A percentile compares a stretch with the other conserved stretches of the same genome.
phyloP scores from a whole-genome alignment of 192 early-diverging fungal genomes.

The Linnemannia schmuckeri region DNA sequence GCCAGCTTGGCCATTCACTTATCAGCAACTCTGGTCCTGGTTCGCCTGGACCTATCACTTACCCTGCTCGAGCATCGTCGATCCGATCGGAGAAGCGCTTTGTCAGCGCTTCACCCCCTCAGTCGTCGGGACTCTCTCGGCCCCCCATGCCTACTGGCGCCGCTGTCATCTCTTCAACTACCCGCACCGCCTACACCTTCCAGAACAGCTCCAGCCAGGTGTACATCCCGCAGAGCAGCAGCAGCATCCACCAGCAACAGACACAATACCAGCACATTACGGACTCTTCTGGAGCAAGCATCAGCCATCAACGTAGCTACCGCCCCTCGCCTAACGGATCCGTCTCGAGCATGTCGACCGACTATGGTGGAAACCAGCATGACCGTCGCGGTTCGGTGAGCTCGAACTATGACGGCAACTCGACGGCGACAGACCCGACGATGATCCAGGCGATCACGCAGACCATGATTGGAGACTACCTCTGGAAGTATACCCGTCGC shows the following conservation, averaged over 20 bases:
- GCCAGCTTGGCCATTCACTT: neutral
- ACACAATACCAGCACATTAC: conserved; percentile 41
- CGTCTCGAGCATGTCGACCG: conserved; percentile 48
- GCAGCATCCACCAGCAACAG: conserved; percentile 3
- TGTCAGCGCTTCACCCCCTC: conserved; percentile 26
- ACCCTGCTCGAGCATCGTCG: conserved; percentile 14
- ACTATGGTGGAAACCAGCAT: conserved; percentile 31
- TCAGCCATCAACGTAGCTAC: conserved; percentile 26
- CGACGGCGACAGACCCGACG: conserved; percentile 63
- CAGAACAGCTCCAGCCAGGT: conserved; percentile 41
- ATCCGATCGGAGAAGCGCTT: conserved; percentile 21
- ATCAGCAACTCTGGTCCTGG: neutral
- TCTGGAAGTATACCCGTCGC: conserved; percentile 81
- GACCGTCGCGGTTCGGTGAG: conserved; percentile 27
- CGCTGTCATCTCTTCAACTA: conserved; percentile 41
- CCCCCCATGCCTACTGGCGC: conserved; percentile 31
- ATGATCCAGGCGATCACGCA: conserved; percentile 80
- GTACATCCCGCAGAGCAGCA: conserved; percentile 20
- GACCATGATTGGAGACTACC: conserved; percentile 84
- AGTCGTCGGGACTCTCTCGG: conserved; percentile 7
- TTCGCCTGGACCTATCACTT: conserved; percentile 7
- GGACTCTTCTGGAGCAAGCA: conserved; percentile 49
- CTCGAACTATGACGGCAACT: conserved; percentile 41
- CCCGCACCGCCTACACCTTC: conserved; percentile 48
- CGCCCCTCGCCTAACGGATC: conserved; percentile 51